phyloP scores from a whole-genome alignment of 805 yeast genomes.

The Starmerella tilneyi region DNA sequence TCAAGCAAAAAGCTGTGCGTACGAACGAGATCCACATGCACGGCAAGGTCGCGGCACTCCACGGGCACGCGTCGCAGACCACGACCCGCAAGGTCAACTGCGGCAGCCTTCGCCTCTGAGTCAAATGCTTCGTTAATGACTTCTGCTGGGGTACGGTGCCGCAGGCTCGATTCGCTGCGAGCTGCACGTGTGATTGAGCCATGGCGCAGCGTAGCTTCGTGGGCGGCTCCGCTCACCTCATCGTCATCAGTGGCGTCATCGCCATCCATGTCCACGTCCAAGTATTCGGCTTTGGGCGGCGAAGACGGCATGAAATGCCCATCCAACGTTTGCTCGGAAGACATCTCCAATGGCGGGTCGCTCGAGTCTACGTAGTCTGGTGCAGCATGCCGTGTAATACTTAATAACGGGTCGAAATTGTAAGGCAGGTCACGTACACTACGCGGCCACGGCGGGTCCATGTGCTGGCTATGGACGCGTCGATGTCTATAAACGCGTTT shows the following conservation, averaged over 20 bases:
- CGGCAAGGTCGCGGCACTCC: constrained; percentile 31
- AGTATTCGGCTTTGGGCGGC: constrained; percentile 13
- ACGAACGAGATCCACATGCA: constrained; percentile 22
- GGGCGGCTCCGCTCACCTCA: neutral
- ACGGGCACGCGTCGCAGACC: constrained; percentile 29
- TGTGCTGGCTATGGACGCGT: no score
- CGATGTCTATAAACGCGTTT: neutral
- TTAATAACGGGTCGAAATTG: constrained; percentile 17
- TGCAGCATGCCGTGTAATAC: constrained; percentile 14
- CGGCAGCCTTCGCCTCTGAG: neutral
- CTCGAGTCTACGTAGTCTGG: constrained; percentile 17
- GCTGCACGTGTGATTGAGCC: constrained; percentile 10
- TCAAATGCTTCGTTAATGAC: constrained; percentile 12
- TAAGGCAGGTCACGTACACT: constrained; percentile 13
- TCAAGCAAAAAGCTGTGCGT: constrained; percentile 27
- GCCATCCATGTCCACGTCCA: constrained; percentile 7
- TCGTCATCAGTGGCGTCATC: constrained; percentile 11
- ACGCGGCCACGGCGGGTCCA: neutral
- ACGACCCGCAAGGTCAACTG: constrained; percentile 22
- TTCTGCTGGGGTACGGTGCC: constrained; percentile 6
- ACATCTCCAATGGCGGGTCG: constrained; percentile 7
- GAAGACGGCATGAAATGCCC: constrained; percentile 15
- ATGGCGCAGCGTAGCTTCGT: constrained; percentile 3
- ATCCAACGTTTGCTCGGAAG: constrained; percentile 3
- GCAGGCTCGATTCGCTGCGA: constrained; percentile 9